Base-by-base conservation (phyloP, 2,329 filamentous ascomycete species). In the Dothistroma pini region DNA sequence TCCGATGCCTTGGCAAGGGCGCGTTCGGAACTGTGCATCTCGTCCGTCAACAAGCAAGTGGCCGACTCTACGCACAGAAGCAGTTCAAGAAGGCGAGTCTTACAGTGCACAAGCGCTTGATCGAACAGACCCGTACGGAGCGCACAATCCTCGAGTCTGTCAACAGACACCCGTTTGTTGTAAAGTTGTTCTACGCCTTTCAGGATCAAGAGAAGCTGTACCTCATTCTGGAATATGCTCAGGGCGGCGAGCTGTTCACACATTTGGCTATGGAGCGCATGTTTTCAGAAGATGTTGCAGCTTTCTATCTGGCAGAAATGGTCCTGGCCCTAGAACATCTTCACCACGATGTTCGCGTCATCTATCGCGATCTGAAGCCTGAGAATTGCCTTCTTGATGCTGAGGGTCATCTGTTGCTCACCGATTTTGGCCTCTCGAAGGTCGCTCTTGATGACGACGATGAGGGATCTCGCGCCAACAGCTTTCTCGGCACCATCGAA, bases 301-400 rank as follows among this genome's bases (percentile, higher is more conserved):
- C 93, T 1, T 99, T 97, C 76, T 99, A 99, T 83, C 96, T 97
- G 90, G 96, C 92, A 0, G 93, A 99, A 78, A 96, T 99, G 87
- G 87, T 96, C 4, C 85, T 99, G 25, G 96, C 95, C 32, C 84
- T 99, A 52, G 91, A 93, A 75, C 93, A 99, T 76, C 84, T 99
- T 29, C 95, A 99, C 78, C 87, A 90, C 68, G 92, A 89, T 65
- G 86, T 97, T 22, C 93, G 95, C 16, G 93, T 99, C 54, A 89
- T 99, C 66, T 99, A 99, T 77, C 90, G 95, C 63, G 95, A 99
- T 73, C 83, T 99, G 61, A 99, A 99, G 80, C 95, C 95, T 0
- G 95, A 99, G 76, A 99, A 99, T 75, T 97, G 93, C 72, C 87
- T 99, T 25, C 81, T 99, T 10, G 95, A 99, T 74, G 80, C 89